phyloP scores from a whole-genome alignment of 768 basidiomycete genomes.

The Agaricus blazei region DNA sequence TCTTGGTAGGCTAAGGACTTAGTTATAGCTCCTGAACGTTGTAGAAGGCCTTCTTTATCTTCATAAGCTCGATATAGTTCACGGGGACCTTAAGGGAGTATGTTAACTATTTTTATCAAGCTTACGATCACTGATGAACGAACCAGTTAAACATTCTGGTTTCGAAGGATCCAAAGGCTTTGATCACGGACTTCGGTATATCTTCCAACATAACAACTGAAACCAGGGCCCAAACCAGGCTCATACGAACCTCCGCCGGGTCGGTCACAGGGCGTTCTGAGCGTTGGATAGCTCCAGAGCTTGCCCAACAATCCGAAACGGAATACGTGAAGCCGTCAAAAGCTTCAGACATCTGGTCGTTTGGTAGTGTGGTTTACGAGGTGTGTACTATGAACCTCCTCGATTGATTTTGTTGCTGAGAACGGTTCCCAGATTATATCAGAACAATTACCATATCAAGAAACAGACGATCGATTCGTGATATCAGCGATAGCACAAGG shows the following conservation, averaged over 20 bases:
- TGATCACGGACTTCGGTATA: conserved; percentile 4
- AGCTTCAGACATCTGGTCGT: background rate
- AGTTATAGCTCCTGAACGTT: background rate
- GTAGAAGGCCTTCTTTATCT: background rate
- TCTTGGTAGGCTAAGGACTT: background rate
- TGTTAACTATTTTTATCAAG: background rate
- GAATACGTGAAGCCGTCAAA: background rate
- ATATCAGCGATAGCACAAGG: background rate
- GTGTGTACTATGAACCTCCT: background rate
- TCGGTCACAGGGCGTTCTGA: background rate
- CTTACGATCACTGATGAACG: background rate
- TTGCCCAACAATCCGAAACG: background rate
- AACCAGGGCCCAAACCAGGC: background rate
- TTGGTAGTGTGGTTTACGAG: background rate
- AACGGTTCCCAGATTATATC: background rate
- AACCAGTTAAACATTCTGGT: background rate
- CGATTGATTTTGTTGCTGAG: background rate
- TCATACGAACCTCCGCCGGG: background rate
- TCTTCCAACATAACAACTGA: background rate
- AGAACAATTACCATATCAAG: background rate
- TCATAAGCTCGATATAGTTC: background rate
- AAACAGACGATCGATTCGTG: background rate
- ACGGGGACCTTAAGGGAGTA: conserved; percentile 6
- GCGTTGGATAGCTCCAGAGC: conserved; percentile 5
- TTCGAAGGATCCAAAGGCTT: background rate